Evolutionary conservation across 345 rosid genomes (phyloP), one percentile per base, ranked within the genome.

Genomic region (Acer campestre): DNA sequence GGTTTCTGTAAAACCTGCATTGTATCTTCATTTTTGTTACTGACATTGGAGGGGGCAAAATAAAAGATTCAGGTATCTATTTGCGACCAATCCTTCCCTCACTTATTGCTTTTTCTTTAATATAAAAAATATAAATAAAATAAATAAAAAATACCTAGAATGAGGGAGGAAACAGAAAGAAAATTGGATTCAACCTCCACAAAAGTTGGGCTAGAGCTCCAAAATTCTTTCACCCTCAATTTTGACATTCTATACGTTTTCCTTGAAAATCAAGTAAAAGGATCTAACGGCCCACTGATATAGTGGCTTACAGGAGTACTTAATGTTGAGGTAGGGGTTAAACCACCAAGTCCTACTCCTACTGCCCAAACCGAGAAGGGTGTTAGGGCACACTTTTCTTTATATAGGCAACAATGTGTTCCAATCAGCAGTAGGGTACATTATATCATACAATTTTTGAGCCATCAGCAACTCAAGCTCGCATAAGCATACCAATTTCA

Each of bases 311-410:
- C 31, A 18, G 8, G 46, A 65, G 31, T 12, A 23, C 44, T 17
- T n/a, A 49, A 11, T 13, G 27, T 27, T 64, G 17, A 48, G 62
- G 44, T 48, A 49, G n/a, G 38, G 27, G 5, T 22, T 66, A 20
- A 53, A 40, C 55, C 71, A 53, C 42, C 4, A 14, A 67, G 42
- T 67, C 22, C 40, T 13, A 38, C 4, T 67, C 22, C 40, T 13
- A 38, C 4, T 27, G 66, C 66, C 62, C 23, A 67, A 35, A 6
- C 22, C 22, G 72, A 55, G 53, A 16, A 67, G 29, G 53, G 53
- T 27, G 22, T 44, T 69, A 75, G 53, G 23, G 38, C 12, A 6
- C 4, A 64, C 68, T 38, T 73, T 71, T 42, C 16, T 73, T 55
- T 14, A 20, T 23, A 13, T 5, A 6, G 38, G n/a, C n/a, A n/a